A percentile compares a stretch with the other conserved stretches of the same genome.
These are phyloP conservation scores for Phytophthora sojae DNA, from an alignment of 352 stramenopile genomes.

Conservation along the genomic window DNA sequence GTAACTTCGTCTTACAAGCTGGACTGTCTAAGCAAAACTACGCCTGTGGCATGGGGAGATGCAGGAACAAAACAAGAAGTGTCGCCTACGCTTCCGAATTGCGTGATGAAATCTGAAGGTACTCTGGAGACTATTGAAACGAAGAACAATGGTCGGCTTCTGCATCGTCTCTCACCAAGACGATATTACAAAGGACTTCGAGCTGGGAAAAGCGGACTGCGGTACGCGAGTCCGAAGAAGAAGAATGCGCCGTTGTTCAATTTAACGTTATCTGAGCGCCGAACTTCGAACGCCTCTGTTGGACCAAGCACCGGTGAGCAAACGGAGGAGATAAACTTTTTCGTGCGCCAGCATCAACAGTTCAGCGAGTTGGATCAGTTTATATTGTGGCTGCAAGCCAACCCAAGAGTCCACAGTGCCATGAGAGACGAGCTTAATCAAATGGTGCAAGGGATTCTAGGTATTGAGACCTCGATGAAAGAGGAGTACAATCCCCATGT, in stretches of 20 bases:
- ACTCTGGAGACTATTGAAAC: slow-evolving; percentile 18
- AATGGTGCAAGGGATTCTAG: slow-evolving; percentile 77
- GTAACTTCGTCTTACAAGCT: slow-evolving; percentile 18
- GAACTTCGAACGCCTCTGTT: slow-evolving; percentile 10
- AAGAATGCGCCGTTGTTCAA: slow-evolving; percentile 26
- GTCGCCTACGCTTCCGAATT: neutral
- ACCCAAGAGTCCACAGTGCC: slow-evolving; percentile 49
- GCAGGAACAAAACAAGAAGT: slow-evolving; percentile 14
- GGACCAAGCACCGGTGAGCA: slow-evolving; percentile 6
- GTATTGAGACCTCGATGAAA: slow-evolving; percentile 52
- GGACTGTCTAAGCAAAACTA: slow-evolving; percentile 25
- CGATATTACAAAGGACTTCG: slow-evolving; percentile 30
- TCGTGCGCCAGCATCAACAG: slow-evolving; percentile 35
- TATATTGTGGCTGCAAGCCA: slow-evolving; percentile 44
- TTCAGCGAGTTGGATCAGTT: slow-evolving; percentile 63
- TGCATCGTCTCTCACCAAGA: slow-evolving; percentile 34
- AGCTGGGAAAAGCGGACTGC: slow-evolving; percentile 14
- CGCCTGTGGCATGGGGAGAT: slow-evolving; percentile 29
- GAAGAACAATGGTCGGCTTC: slow-evolving; percentile 27
- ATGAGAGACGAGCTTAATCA: slow-evolving; percentile 77
- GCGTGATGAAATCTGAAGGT: neutral
- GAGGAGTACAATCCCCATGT: slow-evolving; percentile 56
- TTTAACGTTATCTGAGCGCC: slow-evolving; percentile 16
- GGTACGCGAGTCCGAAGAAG: slow-evolving; percentile 22
- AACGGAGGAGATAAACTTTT: slow-evolving; percentile 6